Conservation (phyloP, 2,329 filamentous ascomycete genomes). For the Coniochaeta hoffmannii region DNA sequence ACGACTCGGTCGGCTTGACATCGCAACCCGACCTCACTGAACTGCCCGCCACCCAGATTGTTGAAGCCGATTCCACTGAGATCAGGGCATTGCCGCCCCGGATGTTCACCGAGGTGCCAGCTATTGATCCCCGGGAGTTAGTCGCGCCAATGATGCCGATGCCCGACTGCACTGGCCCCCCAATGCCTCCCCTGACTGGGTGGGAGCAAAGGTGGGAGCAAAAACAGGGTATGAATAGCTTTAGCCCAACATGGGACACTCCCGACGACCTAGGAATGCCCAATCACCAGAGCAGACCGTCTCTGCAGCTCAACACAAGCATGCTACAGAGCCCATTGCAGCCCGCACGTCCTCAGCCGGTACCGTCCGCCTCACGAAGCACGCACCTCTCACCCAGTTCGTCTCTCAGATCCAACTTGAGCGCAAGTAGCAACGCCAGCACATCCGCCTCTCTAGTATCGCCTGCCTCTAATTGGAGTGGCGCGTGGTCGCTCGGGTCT, state of each 20-base stretch:
- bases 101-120: slow-evolving; percentile 5
- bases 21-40: slow-evolving; percentile 26
- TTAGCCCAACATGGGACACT: background rate
- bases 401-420: slow-evolving; percentile 39
- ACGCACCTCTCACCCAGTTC: slow-evolving; percentile 38
- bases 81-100: slow-evolving; percentile 18
- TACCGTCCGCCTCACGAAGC: slow-evolving; percentile 21
- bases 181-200: slow-evolving; percentile 14
- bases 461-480: slow-evolving; percentile 37
- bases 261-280: slow-evolving; percentile 6
- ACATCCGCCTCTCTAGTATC: slow-evolving; percentile 34
- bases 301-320: slow-evolving; percentile 30
- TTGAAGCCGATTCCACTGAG: slow-evolving; percentile 44
- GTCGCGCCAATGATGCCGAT: slow-evolving; percentile 15
- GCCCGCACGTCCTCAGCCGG: slow-evolving; percentile 15
- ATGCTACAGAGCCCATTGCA: slow-evolving; percentile 24
- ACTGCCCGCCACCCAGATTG: slow-evolving; percentile 41
- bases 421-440: slow-evolving; percentile 24
- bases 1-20: slow-evolving; percentile 31
- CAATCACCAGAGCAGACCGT: slow-evolving; percentile 17
- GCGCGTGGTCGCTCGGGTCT: slow-evolving; percentile 31
- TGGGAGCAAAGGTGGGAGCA: slow-evolving; percentile 14
- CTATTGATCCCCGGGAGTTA: slow-evolving; percentile 23
- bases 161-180: slow-evolving; percentile 19
- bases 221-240: background rate